These are phyloP conservation scores for Termitomyces sp. DNA, from an alignment of 768 basidiomycete species.

Conservation along the genomic window DNA sequence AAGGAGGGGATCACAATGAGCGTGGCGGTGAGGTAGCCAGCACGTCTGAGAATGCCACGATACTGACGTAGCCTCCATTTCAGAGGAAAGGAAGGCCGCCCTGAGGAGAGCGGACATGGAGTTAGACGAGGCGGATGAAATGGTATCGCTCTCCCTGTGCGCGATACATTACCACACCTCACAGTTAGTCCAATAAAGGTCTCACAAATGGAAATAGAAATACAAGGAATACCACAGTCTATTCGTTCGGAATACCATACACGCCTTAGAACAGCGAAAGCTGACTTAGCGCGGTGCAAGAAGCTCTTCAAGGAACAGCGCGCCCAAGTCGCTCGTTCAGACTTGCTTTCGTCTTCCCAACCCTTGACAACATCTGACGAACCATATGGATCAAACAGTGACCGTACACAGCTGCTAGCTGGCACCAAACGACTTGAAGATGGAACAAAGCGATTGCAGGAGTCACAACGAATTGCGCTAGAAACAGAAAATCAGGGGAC, in stretches of 20 bases:
- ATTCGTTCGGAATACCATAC: slow-evolving; percentile 71
- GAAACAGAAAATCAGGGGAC: slow-evolving; percentile 97
- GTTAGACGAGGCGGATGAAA: slow-evolving; percentile 96
- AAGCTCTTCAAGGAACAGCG: slow-evolving; percentile 73
- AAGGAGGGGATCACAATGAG: slow-evolving; percentile 54
- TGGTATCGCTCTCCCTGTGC: slow-evolving; percentile 41
- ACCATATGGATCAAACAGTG: slow-evolving; percentile 65
- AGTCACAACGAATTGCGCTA: slow-evolving; percentile 86
- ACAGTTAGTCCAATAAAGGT: slow-evolving; percentile 43
- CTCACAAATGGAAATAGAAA: slow-evolving; percentile 99
- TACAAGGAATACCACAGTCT: slow-evolving; percentile 88
- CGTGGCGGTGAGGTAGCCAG: slow-evolving; percentile 46
- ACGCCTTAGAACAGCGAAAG: slow-evolving; percentile 70
- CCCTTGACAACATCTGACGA: slow-evolving; percentile 60
- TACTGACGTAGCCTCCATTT: background rate
- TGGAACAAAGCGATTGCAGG: slow-evolving; percentile 78
- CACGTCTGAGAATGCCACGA: background rate
- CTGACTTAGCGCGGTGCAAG: slow-evolving; percentile 73
- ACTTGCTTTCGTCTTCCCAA: slow-evolving; percentile 60
- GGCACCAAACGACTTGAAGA: slow-evolving; percentile 80
- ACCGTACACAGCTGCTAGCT: slow-evolving; percentile 73
- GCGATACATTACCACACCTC: background rate
- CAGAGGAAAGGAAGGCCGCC: slow-evolving; percentile 80
- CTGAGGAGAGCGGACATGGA: slow-evolving; percentile 89
- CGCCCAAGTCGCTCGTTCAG: slow-evolving; percentile 62